Evolutionary conservation across 2,329 filamentous ascomycete genomes (phyloP).

Genomic region (Tolypocladium album): DNA sequence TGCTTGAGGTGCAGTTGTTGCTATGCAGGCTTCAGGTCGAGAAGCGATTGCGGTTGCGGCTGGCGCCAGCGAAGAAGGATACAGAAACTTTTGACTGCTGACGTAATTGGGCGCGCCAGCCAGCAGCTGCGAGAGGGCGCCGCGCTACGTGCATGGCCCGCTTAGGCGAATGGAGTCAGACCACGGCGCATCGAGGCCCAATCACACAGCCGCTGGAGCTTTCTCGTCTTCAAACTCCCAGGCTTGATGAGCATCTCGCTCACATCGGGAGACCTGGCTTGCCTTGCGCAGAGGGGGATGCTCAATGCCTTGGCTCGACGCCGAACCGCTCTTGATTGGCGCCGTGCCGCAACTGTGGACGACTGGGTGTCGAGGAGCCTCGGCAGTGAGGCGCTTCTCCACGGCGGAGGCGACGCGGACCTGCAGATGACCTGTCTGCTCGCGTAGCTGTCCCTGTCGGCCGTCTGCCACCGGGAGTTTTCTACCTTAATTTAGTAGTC

Average conservation of each 20-base stretch:
- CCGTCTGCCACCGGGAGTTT: not conserved
- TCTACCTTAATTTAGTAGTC: no score
- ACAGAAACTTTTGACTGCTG: constrained; percentile 11
- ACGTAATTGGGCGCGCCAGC: constrained; percentile 5
- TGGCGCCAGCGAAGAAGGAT: not conserved
- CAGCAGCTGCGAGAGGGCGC: not conserved
- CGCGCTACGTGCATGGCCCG: not conserved
- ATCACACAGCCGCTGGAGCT: not conserved
- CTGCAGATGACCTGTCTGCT: not conserved
- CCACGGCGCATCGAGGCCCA: not conserved
- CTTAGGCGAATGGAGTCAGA: not conserved
- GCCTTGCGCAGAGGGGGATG: no score
- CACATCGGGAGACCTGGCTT: no score
- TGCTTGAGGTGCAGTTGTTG: not conserved
- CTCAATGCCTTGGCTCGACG: no score
- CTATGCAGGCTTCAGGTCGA: not conserved
- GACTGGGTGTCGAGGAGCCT: not conserved
- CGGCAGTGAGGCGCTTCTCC: not conserved
- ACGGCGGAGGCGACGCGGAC: not conserved
- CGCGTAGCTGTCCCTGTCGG: not conserved
- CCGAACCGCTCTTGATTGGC: not conserved
- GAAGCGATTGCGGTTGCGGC: not conserved
- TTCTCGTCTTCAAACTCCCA: no score
- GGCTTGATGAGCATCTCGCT: not conserved
- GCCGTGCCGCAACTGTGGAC: not conserved